These are phyloP conservation scores for Juglanconis oblonga DNA, from an alignment of 2,329 filamentous ascomycete genomes.

Conservation along the genomic window DNA sequence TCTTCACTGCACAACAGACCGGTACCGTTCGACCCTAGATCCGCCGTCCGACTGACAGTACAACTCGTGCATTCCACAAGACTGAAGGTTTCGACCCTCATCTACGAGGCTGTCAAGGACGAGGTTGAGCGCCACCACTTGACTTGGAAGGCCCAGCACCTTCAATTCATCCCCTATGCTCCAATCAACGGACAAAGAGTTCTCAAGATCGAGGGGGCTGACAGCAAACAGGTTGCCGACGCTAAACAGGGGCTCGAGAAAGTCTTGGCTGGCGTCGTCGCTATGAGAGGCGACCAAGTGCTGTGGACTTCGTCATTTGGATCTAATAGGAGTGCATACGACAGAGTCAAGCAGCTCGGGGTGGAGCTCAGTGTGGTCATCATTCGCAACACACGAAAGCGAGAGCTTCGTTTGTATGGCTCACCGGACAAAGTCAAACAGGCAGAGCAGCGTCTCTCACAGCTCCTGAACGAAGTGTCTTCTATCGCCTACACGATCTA, in stretches of 20 bases:
- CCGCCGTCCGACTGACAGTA: conserved; percentile 32
- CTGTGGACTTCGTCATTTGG: conserved; percentile 32
- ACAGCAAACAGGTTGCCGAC: conserved; percentile 26
- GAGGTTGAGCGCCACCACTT: conserved; percentile 26
- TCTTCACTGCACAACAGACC: no score
- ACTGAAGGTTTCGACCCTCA: conserved; percentile 33
- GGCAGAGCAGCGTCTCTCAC: conserved; percentile 16
- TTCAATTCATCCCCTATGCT: conserved; percentile 27
- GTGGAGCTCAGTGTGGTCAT: no score
- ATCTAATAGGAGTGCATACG: conserved; percentile 5
- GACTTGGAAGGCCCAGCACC: conserved; percentile 29
- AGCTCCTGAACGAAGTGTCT: no score
- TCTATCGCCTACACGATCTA: conserved; percentile 22
- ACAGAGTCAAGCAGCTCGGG: no score
- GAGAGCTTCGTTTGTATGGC: conserved; percentile 1
- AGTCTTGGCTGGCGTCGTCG: conserved; percentile 30
- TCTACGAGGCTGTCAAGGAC: conserved; percentile 31
- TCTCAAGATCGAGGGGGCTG: conserved; percentile 37
- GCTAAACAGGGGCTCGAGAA: conserved; percentile 25
- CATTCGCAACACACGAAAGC: no score
- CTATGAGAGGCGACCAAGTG: conserved; percentile 21
- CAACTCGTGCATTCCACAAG: conserved; percentile 34
- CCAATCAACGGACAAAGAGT: conserved; percentile 26
- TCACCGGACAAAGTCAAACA: conserved; percentile 12
- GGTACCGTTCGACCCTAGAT: conserved; percentile 28